Percentiles rank a stretch among this genome's conserved stretches.
phyloP scores from a whole-genome alignment of 2,329 filamentous ascomycete species.

The Aspergillus glaucus region DNA sequence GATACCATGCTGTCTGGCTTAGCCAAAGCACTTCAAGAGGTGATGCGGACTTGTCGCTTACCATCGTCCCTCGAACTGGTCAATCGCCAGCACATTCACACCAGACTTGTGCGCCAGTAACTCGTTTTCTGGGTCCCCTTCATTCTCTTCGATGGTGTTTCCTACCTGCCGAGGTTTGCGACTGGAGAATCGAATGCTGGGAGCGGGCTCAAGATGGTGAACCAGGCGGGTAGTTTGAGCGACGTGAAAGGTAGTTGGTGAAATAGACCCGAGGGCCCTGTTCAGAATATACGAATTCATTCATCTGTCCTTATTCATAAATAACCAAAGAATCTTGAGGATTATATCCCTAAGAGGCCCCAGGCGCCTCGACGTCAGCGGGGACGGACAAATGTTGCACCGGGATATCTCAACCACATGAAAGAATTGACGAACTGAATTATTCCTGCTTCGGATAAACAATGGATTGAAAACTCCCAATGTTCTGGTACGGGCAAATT shows the following conservation, averaged over 20 bases:
- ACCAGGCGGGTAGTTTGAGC: conserved; percentile 61
- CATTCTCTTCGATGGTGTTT: conserved; percentile 4
- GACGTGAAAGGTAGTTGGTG: conserved; percentile 58
- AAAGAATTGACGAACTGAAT: background rate
- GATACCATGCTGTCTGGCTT: conserved; percentile 60
- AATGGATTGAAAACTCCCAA: background rate
- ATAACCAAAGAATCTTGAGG: background rate
- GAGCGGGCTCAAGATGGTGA: conserved; percentile 61
- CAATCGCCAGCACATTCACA: conserved; percentile 71
- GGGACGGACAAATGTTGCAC: conserved; percentile 16
- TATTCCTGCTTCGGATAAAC: too few species aligned
- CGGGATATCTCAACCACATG: background rate
- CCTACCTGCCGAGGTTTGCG: conserved; percentile 20
- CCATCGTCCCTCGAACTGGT: conserved; percentile 74
- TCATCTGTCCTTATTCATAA: conserved; percentile 40
- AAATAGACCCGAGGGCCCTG: conserved; percentile 64
- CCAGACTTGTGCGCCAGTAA: conserved; percentile 64
- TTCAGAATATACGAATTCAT: conserved; percentile 74
- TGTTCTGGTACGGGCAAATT: conserved; percentile 8
- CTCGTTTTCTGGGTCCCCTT: conserved; percentile 17
- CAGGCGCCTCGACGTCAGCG: background rate
- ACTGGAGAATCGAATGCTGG: conserved; percentile 65
- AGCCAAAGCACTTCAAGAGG: conserved; percentile 2
- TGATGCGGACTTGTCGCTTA: conserved; percentile 26
- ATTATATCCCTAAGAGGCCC: background rate